Evolutionary conservation across 2,329 filamentous ascomycete species (phyloP).

Genomic region (Epichloe hybrida): DNA sequence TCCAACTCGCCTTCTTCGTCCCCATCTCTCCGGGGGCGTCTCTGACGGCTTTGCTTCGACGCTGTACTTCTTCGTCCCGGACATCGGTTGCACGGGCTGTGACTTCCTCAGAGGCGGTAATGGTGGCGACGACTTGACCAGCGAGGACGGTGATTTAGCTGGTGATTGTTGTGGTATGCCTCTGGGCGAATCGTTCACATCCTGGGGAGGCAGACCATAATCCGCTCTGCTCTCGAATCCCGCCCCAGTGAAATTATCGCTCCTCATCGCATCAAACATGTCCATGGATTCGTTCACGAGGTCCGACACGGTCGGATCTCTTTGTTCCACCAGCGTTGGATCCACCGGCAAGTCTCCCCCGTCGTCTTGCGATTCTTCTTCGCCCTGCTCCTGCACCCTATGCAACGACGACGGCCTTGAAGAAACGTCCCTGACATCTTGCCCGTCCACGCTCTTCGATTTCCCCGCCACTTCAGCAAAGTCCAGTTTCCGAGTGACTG

Average conservation of each 20-base stretch:
- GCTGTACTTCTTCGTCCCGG: not conserved
- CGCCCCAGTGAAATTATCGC: slow-evolving; percentile 6
- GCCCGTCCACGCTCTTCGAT: slow-evolving; percentile 3
- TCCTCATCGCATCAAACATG: slow-evolving; percentile 23
- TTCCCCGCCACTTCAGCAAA: slow-evolving; percentile 23
- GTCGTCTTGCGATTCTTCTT: slow-evolving; percentile 14
- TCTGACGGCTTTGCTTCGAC: not conserved
- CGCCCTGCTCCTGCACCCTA: slow-evolving; percentile 5
- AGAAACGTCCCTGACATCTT: slow-evolving; percentile 14
- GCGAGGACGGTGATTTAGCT: not conserved
- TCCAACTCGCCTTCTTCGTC: slow-evolving; percentile 10
- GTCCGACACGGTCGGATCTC: slow-evolving; percentile 15
- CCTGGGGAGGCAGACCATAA: not conserved
- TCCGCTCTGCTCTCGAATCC: slow-evolving; percentile 7
- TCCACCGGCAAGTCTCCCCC: slow-evolving; percentile 5
- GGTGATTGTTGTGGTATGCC: slow-evolving; percentile 1
- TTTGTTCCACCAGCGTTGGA: slow-evolving; percentile 13
- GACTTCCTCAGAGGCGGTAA: not conserved
- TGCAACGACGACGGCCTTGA: not conserved
- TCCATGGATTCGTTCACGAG: slow-evolving; percentile 29
- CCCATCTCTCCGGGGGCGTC: too few species aligned
- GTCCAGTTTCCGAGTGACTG: slow-evolving; percentile 41
- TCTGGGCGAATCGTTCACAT: slow-evolving; percentile 4
- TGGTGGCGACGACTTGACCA: not conserved
- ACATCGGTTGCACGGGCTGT: not conserved